Conservation (phyloP, 768 basidiomycete genomes). For the Multifurca ochricompacta region DNA sequence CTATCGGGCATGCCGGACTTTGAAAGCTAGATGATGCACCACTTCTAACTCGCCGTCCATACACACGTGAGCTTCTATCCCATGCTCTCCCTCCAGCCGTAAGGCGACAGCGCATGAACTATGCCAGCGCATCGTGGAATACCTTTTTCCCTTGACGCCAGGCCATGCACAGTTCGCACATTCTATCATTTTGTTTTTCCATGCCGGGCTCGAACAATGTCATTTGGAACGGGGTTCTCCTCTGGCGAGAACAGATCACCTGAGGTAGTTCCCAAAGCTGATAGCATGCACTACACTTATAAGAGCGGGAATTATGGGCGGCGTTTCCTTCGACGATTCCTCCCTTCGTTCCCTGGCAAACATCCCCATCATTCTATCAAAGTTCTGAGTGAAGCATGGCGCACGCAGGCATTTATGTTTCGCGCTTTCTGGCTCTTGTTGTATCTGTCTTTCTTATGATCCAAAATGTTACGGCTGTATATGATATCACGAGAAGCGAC, state of each 20-base stretch:
- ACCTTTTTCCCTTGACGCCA: not conserved
- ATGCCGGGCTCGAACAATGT: not conserved
- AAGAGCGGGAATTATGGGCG: not conserved
- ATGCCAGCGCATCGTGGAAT: not conserved
- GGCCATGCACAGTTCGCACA: not conserved
- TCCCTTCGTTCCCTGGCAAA: not conserved
- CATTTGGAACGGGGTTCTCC: not conserved
- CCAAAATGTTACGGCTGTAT: conserved; percentile 28
- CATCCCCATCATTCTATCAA: not conserved
- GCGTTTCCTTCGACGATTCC: not conserved
- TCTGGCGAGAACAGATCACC: too few relatives aligned
- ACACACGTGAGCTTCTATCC: not conserved
- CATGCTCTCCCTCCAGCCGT: not conserved
- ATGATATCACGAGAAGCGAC: conserved; percentile 53
- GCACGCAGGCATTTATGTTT: not conserved
- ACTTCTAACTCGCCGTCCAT: not conserved
- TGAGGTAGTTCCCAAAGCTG: not conserved
- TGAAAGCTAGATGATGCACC: not conserved
- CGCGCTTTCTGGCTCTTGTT: not conserved
- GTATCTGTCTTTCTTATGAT: not conserved
- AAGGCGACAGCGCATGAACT: not conserved
- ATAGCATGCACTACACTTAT: not conserved
- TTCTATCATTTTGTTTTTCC: not conserved
- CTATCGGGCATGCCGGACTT: not conserved
- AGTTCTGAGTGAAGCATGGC: not conserved